A percentile compares a stretch with the other conserved stretches of the same genome.
phyloP scores from a whole-genome alignment of 2,329 filamentous ascomycete species.

The Calonectria henricotiae region DNA sequence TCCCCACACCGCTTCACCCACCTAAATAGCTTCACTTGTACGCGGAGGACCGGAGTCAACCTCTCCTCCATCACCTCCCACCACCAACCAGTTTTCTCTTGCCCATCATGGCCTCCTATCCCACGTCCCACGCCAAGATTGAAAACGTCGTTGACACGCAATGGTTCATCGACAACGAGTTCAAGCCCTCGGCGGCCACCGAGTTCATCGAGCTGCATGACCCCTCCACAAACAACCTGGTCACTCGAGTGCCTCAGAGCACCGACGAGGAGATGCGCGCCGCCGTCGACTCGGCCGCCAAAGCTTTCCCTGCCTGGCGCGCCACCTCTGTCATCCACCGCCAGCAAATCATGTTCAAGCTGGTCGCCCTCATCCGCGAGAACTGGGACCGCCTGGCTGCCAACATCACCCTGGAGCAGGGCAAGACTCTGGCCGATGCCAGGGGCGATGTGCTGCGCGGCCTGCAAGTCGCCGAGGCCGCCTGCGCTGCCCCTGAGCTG shows the following conservation, averaged over 20 bases:
- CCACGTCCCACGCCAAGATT: slow-evolving; percentile 49
- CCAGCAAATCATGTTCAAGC: slow-evolving; percentile 86
- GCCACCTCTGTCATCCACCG: slow-evolving; percentile 77
- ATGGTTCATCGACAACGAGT: slow-evolving; percentile 83
- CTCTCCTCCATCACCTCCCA: slow-evolving; percentile 1
- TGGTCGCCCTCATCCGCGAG: slow-evolving; percentile 80
- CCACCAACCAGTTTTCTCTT: not conserved
- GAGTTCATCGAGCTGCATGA: slow-evolving; percentile 83
- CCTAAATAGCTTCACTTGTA: slow-evolving; percentile 5
- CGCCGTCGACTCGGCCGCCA: slow-evolving; percentile 79
- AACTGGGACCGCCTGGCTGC: slow-evolving; percentile 85
- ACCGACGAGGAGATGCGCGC: slow-evolving; percentile 80
- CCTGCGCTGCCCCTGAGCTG: slow-evolving; percentile 81
- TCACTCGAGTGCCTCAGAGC: slow-evolving; percentile 83
- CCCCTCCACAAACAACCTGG: slow-evolving; percentile 84
- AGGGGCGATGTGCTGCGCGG: slow-evolving; percentile 82
- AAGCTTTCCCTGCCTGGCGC: slow-evolving; percentile 80
- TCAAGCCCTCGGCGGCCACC: slow-evolving; percentile 74
- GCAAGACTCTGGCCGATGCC: slow-evolving; percentile 84
- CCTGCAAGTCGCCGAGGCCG: slow-evolving; percentile 83
- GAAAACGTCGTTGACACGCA: slow-evolving; percentile 70
- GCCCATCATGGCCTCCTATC: slow-evolving; percentile 45
- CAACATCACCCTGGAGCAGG: slow-evolving; percentile 84
- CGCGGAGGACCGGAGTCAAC: slow-evolving; percentile 10
- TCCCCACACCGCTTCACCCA: slow-evolving; percentile 23